These are phyloP conservation scores for Wickerhamiella infanticola DNA, from an alignment of 1,139 yeast species.

Conservation along the genomic window DNA sequence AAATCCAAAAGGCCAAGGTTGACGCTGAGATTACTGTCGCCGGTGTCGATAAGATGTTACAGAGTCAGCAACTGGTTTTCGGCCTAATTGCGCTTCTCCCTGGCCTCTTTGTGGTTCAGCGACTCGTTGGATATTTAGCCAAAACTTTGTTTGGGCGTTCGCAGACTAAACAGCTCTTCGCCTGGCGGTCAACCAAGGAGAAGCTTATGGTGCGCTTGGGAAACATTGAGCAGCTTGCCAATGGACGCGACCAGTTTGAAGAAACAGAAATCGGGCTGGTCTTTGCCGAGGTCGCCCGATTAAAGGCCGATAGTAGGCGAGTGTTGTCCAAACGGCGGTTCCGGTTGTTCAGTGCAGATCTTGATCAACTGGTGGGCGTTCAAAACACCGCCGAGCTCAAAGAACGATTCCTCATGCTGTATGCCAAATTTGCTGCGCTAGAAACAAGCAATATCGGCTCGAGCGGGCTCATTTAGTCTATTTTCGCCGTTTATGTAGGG, in stretches of 20 bases:
- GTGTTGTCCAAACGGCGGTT: neutral
- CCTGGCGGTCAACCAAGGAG: slow-evolving; percentile 1
- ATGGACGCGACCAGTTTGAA: neutral
- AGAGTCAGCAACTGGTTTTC: slow-evolving; percentile 84
- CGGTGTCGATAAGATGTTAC: slow-evolving; percentile 79
- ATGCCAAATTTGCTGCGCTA: slow-evolving; percentile 2
- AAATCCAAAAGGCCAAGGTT: slow-evolving; percentile 86
- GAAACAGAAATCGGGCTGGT: slow-evolving; percentile 4
- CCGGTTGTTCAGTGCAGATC: slow-evolving; percentile 4
- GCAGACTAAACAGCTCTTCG: neutral
- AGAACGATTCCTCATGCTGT: slow-evolving; percentile 2
- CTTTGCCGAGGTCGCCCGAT: slow-evolving; percentile 3
- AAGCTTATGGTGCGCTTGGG: slow-evolving; percentile 4
- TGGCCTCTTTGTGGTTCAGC: slow-evolving; percentile 18
- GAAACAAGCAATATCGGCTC: neutral
- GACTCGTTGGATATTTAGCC: neutral
- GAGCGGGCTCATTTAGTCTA: neutral
- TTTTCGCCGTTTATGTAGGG: too few relatives aligned
- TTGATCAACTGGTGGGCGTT: slow-evolving; percentile 5
- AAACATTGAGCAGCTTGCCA: slow-evolving; percentile 5
- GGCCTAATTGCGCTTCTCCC: slow-evolving; percentile 87
- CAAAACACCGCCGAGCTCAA: slow-evolving; percentile 3
- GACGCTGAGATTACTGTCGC: slow-evolving; percentile 83
- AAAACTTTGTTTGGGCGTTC: neutral
- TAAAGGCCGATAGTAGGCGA: neutral